These are phyloP conservation scores for Podaxis sp. DNA, from an alignment of 768 basidiomycete genomes.

Conservation along the genomic window DNA sequence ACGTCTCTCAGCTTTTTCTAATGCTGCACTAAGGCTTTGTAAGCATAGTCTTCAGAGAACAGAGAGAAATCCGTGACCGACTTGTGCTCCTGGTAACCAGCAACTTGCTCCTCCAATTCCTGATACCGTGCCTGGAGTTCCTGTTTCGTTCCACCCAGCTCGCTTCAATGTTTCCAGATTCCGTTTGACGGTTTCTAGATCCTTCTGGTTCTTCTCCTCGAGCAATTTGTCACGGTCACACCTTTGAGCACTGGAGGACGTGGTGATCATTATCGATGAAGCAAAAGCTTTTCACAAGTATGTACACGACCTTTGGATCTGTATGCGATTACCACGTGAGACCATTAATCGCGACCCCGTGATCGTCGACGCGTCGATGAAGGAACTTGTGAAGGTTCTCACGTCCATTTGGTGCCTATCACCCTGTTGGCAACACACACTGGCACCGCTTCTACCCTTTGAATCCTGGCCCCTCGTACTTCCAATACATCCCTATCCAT, in stretches of 20 bases:
- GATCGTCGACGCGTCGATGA: neutral
- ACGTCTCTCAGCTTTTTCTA: conserved; percentile 5
- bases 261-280: conserved; percentile 4
- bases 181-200: conserved; percentile 25
- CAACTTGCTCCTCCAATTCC: conserved; percentile 23
- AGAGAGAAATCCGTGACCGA: neutral
- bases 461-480: too few species aligned
- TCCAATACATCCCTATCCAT: too few species aligned
- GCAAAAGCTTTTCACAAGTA: neutral
- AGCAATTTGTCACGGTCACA: conserved; percentile 33
- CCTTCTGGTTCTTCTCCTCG: conserved; percentile 30
- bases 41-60: neutral
- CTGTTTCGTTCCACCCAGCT: conserved; percentile 23
- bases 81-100: conserved; percentile 5
- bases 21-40: conserved; percentile 6
- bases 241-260: conserved; percentile 30
- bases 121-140: conserved; percentile 23
- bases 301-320: too few species aligned
- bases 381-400: too few species aligned
- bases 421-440: too few species aligned
- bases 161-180: conserved; percentile 29
- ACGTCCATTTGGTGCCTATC: too few species aligned
- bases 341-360: neutral
- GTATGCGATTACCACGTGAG: neutral
- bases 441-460: too few species aligned